Evolutionary conservation across 2,329 filamentous ascomycete genomes (phyloP).

Genomic region (Drechmeria coniospora): DNA sequence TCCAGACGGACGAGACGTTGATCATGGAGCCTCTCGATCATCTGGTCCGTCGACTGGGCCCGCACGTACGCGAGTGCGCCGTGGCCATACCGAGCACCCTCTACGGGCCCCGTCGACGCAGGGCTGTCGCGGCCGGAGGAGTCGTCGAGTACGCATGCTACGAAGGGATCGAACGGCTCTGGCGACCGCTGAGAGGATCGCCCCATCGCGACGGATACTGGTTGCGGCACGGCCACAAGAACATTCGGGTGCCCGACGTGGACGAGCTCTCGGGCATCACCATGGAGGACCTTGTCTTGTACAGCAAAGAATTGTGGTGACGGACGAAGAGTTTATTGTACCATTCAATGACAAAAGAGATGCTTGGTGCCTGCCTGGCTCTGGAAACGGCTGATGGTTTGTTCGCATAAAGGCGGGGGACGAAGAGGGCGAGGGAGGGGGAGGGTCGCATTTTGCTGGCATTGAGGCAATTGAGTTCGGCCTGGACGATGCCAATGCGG

Average conservation of each 20-base stretch:
- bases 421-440: too few relatives aligned
- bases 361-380: too few relatives aligned
- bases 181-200: constrained; percentile 6
- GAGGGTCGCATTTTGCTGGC: background rate
- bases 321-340: too few relatives aligned
- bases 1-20: background rate
- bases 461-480: too few relatives aligned
- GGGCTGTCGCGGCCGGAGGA: constrained; percentile 4
- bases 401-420: background rate
- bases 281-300: constrained; percentile 2
- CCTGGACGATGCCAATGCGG: too few relatives aligned
- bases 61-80: constrained; percentile 7
- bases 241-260: constrained; percentile 3
- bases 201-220: constrained; percentile 10
- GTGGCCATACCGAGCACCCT: constrained; percentile 10
- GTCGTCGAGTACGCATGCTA: constrained; percentile 6
- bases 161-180: constrained; percentile 8
- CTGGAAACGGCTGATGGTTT: background rate
- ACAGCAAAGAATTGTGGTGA: too few relatives aligned
- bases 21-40: constrained; percentile 6
- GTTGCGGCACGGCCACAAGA: constrained; percentile 10
- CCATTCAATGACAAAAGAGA: too few relatives aligned
- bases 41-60: constrained; percentile 8
- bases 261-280: constrained; percentile 1
- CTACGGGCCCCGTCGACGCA: constrained; percentile 6